A percentile compares a stretch with the other conserved stretches of the same genome.
These are phyloP conservation scores for Leccinellum albellum DNA, from an alignment of 768 basidiomycete genomes.

Conservation along the genomic window DNA sequence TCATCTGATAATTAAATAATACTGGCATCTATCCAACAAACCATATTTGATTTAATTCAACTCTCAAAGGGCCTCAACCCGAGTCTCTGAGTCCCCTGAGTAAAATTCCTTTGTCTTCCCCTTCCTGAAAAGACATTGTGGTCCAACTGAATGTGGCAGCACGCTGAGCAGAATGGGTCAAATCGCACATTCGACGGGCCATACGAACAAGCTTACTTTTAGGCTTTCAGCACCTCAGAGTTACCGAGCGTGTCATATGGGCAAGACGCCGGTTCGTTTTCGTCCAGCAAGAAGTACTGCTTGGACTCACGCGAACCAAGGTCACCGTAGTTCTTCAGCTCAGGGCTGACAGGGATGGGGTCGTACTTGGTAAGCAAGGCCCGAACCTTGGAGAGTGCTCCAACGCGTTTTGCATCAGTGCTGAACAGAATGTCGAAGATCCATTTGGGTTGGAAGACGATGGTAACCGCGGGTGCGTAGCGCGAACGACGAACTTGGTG, in stretches of 20 bases:
- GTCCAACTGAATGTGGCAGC: background rate
- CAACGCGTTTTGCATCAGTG: slow-evolving; percentile 13
- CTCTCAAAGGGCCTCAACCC: background rate
- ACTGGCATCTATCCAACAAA: background rate
- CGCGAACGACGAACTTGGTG: slow-evolving; percentile 22
- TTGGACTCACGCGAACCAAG: slow-evolving; percentile 18
- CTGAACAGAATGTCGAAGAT: slow-evolving; percentile 23
- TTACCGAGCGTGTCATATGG: slow-evolving; percentile 9
- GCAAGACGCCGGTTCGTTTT: slow-evolving; percentile 16
- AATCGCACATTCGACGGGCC: background rate
- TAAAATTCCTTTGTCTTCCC: background rate
- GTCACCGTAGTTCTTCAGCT: slow-evolving; percentile 22
- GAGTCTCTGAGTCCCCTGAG: background rate
- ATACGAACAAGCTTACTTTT: background rate
- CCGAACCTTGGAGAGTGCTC: slow-evolving; percentile 16
- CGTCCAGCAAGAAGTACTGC: slow-evolving; percentile 22
- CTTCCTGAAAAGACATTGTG: background rate
- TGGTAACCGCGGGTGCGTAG: slow-evolving; percentile 14
- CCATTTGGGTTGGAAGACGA: slow-evolving; percentile 25
- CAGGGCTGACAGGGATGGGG: slow-evolving; percentile 42
- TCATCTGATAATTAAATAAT: background rate
- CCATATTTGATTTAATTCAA: background rate
- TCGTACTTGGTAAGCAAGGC: slow-evolving; percentile 16
- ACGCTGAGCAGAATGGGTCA: background rate
- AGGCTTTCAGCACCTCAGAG: background rate